Evolutionary conservation across 805 yeast genomes (phyloP).

Genomic region (Ogataea trehaloabstinens): DNA sequence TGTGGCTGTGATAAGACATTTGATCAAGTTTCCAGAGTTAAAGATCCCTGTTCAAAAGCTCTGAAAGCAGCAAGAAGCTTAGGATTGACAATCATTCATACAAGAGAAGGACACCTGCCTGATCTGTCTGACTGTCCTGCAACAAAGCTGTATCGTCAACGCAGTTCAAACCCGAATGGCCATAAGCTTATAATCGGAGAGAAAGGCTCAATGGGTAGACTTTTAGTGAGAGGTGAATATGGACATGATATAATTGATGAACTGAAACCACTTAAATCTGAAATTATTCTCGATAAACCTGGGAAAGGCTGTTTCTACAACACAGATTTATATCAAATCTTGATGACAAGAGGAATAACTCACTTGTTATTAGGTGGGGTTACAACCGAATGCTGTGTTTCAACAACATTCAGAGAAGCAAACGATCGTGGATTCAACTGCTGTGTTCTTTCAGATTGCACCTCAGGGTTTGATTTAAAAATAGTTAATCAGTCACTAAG

Average conservation of each 20-base stretch:
- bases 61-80: conserved; percentile 26
- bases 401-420: conserved; percentile 33
- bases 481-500: conserved; percentile 14
- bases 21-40: conserved; percentile 19
- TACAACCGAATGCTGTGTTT: conserved; percentile 35
- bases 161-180: conserved; percentile 17
- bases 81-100: conserved; percentile 31
- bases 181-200: conserved; percentile 27
- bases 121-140: conserved; percentile 30
- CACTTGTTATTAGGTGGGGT: conserved; percentile 30
- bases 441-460: conserved; percentile 16
- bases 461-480: conserved; percentile 13
- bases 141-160: conserved; percentile 25
- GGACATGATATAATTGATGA: conserved; percentile 34
- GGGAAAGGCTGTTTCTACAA: conserved; percentile 34
- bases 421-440: conserved; percentile 34
- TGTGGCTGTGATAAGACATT: conserved; percentile 12
- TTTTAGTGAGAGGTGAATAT: conserved; percentile 31
- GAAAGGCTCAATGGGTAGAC: conserved; percentile 31
- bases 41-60: conserved; percentile 21
- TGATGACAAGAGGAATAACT: conserved; percentile 29
- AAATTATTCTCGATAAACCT: conserved; percentile 31
- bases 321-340: conserved; percentile 28
- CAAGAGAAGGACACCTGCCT: conserved; percentile 31
- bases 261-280: conserved; percentile 25